These are phyloP conservation scores for Botrytis fabae DNA, from an alignment of 2,329 filamentous ascomycete genomes.

Conservation along the genomic window DNA sequence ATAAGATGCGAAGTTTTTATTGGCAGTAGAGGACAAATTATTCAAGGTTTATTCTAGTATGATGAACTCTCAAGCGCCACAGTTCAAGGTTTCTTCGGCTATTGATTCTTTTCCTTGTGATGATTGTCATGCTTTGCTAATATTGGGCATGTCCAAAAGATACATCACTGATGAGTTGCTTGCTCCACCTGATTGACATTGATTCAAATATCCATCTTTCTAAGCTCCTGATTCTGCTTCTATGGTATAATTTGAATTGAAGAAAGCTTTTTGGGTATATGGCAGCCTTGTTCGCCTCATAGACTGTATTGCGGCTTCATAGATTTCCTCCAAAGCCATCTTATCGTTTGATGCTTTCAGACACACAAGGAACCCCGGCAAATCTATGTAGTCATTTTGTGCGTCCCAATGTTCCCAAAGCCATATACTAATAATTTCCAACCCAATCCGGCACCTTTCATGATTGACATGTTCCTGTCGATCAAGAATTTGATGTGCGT, in stretches of 20 bases:
- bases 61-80: not conserved
- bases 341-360: not conserved
- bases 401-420: not conserved
- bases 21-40: not conserved
- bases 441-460: not conserved
- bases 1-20: not conserved
- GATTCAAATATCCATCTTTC: not conserved
- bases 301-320: not conserved
- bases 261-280: not conserved
- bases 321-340: not conserved
- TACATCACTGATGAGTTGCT: not conserved
- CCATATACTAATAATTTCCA: not conserved
- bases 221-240: not conserved
- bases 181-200: not conserved
- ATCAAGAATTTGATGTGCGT: not conserved
- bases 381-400: not conserved
- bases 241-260: not conserved
- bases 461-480: not conserved
- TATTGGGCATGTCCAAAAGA: not conserved
- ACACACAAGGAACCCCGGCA: not conserved
- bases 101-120: not conserved
- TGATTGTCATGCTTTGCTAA: not conserved
- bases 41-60: not conserved
- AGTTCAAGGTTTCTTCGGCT: not conserved
- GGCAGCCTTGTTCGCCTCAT: not conserved